phyloP scores from a whole-genome alignment of 1,284 basidiomycete species.

The Papiliotrema nemorosa region DNA sequence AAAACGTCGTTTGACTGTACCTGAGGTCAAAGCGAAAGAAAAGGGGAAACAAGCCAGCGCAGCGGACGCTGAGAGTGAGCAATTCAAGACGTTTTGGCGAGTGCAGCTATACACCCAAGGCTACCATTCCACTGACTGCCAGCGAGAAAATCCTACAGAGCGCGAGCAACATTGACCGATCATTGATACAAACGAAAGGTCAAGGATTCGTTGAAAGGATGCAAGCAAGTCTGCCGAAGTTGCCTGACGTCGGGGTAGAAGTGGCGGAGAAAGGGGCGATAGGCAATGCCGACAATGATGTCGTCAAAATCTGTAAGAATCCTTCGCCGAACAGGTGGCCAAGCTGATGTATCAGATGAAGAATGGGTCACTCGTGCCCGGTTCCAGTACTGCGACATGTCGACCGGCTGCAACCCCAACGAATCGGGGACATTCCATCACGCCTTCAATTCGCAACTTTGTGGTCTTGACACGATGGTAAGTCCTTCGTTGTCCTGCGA shows the following conservation, averaged over 20 bases:
- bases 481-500: slow-evolving; percentile 41
- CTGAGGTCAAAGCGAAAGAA: too few species aligned
- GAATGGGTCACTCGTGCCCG: slow-evolving; percentile 74
- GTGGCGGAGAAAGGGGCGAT: neutral
- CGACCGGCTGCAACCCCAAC: neutral
- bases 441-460: slow-evolving; percentile 8
- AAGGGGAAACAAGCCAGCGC: too few species aligned
- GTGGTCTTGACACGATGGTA: slow-evolving; percentile 23
- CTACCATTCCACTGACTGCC: neutral
- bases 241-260: slow-evolving; percentile 56
- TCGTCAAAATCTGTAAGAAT: slow-evolving; percentile 58
- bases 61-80: neutral
- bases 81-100: neutral
- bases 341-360: slow-evolving; percentile 52
- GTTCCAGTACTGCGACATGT: slow-evolving; percentile 78
- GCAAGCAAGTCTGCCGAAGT: slow-evolving; percentile 57
- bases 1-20: slow-evolving; percentile 1
- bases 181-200: neutral
- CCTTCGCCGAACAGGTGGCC: neutral
- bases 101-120: neutral
- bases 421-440: neutral
- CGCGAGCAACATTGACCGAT: neutral
- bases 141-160: neutral
- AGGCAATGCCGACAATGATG: slow-evolving; percentile 56
- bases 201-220: neutral